Evolutionary conservation across 1,284 basidiomycete species (phyloP).

Genomic region (Moesziomyces antarcticus): DNA sequence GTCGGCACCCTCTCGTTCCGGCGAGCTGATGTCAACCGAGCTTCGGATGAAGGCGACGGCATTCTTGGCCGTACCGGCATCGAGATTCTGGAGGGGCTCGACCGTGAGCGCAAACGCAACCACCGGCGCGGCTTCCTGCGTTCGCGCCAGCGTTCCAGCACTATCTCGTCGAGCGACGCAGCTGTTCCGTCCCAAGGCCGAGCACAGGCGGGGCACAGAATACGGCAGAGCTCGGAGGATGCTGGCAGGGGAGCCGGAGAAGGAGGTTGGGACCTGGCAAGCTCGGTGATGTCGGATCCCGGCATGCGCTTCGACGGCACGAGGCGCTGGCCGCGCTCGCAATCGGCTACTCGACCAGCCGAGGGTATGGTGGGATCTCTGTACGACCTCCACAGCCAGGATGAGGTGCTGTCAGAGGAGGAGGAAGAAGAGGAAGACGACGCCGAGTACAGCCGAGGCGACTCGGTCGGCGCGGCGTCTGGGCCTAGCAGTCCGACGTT

Average conservation of each 20-base stretch:
- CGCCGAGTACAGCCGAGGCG: not conserved
- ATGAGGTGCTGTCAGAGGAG: conserved; percentile 36
- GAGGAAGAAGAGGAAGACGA: conserved; percentile 37
- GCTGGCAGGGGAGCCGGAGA: not conserved
- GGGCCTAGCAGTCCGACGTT: not conserved
- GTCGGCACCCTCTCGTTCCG: conserved; percentile 10
- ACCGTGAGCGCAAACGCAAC: conserved; percentile 32
- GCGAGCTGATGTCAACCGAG: conserved; percentile 3
- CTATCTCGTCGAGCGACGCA: conserved; percentile 7
- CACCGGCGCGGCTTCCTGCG: conserved; percentile 21
- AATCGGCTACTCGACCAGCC: conserved; percentile 13
- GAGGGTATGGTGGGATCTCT: conserved; percentile 23
- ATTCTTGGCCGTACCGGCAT: conserved; percentile 49
- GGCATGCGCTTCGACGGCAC: conserved; percentile 6
- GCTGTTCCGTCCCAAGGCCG: not conserved
- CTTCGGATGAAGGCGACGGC: conserved; percentile 5
- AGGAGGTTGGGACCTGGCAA: conserved; percentile 19
- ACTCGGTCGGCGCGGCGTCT: not conserved
- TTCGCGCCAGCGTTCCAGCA: conserved; percentile 25
- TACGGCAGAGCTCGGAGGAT: conserved; percentile 10
- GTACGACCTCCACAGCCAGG: conserved; percentile 31
- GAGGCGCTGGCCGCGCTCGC: conserved; percentile 17
- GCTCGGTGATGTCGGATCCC: conserved; percentile 47
- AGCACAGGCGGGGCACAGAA: not conserved
- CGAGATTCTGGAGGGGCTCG: conserved; percentile 53